These are phyloP conservation scores for Aureobasidium mangrovei DNA, from an alignment of 2,329 filamentous ascomycete species.

Conservation along the genomic window DNA sequence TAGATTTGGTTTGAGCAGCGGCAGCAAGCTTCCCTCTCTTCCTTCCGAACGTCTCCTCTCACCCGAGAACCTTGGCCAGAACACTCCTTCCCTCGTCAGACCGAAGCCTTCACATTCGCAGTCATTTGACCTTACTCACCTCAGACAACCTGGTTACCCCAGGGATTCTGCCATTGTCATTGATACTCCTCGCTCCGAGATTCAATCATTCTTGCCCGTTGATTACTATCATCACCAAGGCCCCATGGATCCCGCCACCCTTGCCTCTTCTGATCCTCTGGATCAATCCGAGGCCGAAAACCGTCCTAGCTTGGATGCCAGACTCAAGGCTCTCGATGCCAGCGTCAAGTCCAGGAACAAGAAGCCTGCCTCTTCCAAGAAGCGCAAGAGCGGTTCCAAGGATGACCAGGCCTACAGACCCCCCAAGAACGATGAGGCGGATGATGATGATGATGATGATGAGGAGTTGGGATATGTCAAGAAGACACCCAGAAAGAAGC, in stretches of 20 bases:
- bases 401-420: slow-evolving; percentile 27
- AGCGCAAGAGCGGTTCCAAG: slow-evolving; percentile 29
- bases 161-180: slow-evolving; percentile 8
- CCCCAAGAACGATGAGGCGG: not conserved
- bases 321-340: slow-evolving; percentile 22
- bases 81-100: slow-evolving; percentile 7
- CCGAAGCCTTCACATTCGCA: slow-evolving; percentile 4
- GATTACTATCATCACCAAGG: not conserved
- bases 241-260: slow-evolving; percentile 4
- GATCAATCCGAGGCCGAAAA: slow-evolving; percentile 3
- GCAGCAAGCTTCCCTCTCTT: slow-evolving; percentile 28
- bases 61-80: slow-evolving; percentile 18
- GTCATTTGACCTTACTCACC: slow-evolving; percentile 4
- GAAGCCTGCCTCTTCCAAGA: slow-evolving; percentile 23
- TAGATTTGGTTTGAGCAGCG: slow-evolving; percentile 29
- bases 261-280: slow-evolving; percentile 3
- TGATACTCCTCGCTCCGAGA: not conserved
- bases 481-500: slow-evolving; percentile 21
- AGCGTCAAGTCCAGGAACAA: slow-evolving; percentile 17
- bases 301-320: slow-evolving; percentile 22
- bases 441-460: slow-evolving; percentile 15
- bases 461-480: slow-evolving; percentile 10
- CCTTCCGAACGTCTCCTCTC: slow-evolving; percentile 32
- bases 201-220: not conserved
- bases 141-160: not conserved